Conservation (phyloP, 306 rosid species). For the Ceratonia siliqua region DNA sequence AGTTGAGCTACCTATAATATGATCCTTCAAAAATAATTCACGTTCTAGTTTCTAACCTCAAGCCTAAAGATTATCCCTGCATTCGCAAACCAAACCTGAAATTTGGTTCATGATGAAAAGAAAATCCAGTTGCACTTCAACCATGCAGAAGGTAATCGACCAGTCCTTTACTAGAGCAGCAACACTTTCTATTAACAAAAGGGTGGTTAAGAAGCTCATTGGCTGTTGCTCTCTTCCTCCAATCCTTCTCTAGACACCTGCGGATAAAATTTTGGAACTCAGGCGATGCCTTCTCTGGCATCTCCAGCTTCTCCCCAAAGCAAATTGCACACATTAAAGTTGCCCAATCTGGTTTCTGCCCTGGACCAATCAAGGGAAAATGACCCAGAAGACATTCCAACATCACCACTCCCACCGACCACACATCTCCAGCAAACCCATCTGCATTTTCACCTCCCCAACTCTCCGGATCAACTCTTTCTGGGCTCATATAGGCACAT, state of each 20-base stretch:
- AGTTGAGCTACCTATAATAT: too few relatives aligned
- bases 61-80: too few relatives aligned
- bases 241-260: constrained; percentile 71
- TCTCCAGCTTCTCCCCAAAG: constrained; percentile 52
- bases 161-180: constrained; percentile 10
- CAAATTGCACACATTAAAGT: constrained; percentile 65
- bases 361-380: constrained; percentile 54
- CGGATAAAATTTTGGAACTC: constrained; percentile 53
- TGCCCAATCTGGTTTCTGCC: constrained; percentile 59
- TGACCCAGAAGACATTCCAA: constrained; percentile 56
- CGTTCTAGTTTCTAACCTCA: too few relatives aligned
- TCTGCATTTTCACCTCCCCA: constrained; percentile 50
- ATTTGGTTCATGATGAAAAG: too few relatives aligned
- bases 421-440: constrained; percentile 64
- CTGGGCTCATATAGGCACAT: constrained; percentile 77
- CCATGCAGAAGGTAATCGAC: constrained; percentile 27
- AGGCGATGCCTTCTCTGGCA: constrained; percentile 50
- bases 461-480: constrained; percentile 63
- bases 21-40: too few relatives aligned
- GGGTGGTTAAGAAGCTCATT: constrained; percentile 62
- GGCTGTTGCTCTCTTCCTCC: constrained; percentile 68
- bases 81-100: too few relatives aligned
- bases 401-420: constrained; percentile 66
- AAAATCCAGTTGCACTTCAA: constrained; percentile 4
- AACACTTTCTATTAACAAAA: constrained; percentile 38